Conservation (phyloP, 805 yeast species). For the Metschnikowia chrysomelidarum region DNA sequence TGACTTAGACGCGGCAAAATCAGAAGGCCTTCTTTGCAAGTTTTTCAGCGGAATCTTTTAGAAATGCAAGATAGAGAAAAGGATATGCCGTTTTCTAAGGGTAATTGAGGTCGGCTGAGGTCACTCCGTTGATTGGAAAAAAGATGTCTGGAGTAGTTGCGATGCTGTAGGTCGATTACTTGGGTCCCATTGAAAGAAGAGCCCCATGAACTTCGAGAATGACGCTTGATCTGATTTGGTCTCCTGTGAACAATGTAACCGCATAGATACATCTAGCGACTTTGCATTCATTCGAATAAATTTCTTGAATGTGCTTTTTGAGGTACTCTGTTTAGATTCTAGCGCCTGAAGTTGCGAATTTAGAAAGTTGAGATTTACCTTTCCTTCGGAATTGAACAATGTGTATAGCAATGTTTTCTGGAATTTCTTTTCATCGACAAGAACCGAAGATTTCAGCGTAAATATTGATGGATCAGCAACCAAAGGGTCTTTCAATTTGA, state of each 20-base stretch:
- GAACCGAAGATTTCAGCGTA: conserved; percentile 5
- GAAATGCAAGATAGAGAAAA: too few relatives aligned
- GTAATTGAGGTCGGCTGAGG: too few relatives aligned
- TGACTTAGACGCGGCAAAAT: too few relatives aligned
- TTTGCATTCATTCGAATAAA: conserved; percentile 30
- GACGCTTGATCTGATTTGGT: conserved; percentile 12
- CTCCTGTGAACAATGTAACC: conserved; percentile 18
- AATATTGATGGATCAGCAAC: conserved; percentile 12
- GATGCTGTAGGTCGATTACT: conserved; percentile 15
- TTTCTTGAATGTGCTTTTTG: conserved; percentile 18
- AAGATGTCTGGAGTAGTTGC: conserved; percentile 11
- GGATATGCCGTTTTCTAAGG: too few relatives aligned
- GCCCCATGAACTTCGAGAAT: conserved; percentile 29
- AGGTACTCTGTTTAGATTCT: conserved; percentile 5
- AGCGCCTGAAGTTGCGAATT: conserved; percentile 25
- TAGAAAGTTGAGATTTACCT: conserved; percentile 33
- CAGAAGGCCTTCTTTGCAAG: too few relatives aligned
- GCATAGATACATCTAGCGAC: conserved; percentile 29
- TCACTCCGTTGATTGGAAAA: too few relatives aligned
- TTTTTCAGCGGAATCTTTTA: too few relatives aligned
- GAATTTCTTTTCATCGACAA: conserved; percentile 31
- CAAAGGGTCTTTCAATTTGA: conserved; percentile 13
- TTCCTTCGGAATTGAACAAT: conserved; percentile 39
- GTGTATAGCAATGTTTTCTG: conserved; percentile 36
- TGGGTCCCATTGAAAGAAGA: conserved; percentile 38